Base-by-base conservation (phyloP, 495 filamentous ascomycete species). In the Tetracladium setigerum region DNA sequence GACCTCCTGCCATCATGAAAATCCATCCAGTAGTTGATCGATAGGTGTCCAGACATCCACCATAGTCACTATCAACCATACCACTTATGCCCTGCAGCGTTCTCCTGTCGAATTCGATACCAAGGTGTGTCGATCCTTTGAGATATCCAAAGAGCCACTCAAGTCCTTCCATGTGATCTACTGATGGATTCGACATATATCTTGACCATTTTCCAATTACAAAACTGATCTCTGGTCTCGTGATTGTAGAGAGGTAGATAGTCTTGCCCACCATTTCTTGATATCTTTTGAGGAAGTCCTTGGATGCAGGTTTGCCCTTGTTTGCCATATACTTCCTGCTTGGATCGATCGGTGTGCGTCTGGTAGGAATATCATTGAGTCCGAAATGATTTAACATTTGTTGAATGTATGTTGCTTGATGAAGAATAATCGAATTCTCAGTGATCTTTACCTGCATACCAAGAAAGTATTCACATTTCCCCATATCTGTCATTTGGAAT, bases 1-100 rank as follows among this genome's bases (percentile, higher is more conserved):
- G 45, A 38, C 53, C 58, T 42, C 59, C 62, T 6, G 48, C 55
- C 14, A 70, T 48, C 12, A 57, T 63, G 41, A 70, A 67, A 1
- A 69, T 38, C 50, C 66, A 69, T 19, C 67, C 62, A 24, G 62
- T 22, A 1, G 61, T 66, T 13, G 50, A 62, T 31, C 54, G 16
- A 6, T 27, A 8, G 2, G 46, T 42, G 9, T 42, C 38, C 5
- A 14, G 15, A 14, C n/a, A n/a, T 24, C 19, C 38, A 41, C 15
- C 38, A 12, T 41, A 41, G 19, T 41, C 38, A 16, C 13, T n/a
- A 12, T 41, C 38, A 3, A 27, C 22, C 22, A 27, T 17, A 27
- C 30, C 24, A 11, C 17, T 9, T 3, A 11, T 1, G 3, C 15
- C 37, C 17, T 39, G 14, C 4, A 4, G 4, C 10, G 17, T 9